Base-by-base conservation (phyloP, 768 basidiomycete genomes). In the Lepiota subincarnata region DNA sequence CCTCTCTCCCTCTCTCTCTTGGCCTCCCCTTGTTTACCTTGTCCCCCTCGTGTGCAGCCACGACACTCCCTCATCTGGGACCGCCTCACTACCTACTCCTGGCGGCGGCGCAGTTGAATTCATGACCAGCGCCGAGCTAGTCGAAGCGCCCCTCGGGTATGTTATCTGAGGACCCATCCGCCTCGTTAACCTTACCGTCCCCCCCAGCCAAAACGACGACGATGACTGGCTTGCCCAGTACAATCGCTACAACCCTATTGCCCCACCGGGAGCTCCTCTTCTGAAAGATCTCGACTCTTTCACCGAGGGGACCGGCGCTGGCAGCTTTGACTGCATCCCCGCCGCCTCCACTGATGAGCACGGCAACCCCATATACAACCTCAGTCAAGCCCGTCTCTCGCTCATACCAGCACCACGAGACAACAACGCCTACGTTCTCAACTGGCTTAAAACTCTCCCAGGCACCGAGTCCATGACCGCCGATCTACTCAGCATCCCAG, bases 241-340 rank as follows among this genome's bases (percentile, higher is more conserved):
- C 35, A 48, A 58, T n/a, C 57, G 50, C 47, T 64, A 67, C 34
- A 56, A 56, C 24, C 57, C 60, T 39, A 61, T 72, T 49, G 57
- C 64, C 50, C 60, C 68, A 34, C 74, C 78, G 14, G 70, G 64
- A 3, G 78, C 82, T 24, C 82, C 81, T 8, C 61, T 71, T 54
- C 60, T 83, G 60, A 81, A 78, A 65, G 82, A 83, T 61, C 62
- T 75, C 28, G 81, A 82, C 56, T 76, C 79, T 50, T 83, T 83
- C 69, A 80, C 79, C n/a, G 80, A 82, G 43, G 81, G 81, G 28
- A 79, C 77, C 7, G 74, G 71, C 13, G 64, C 68, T 53, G 80
- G 81, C 41, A 78, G 78, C 56, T 81, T 80, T 64, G 78, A 79
- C 57, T 77, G 72, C 48, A 61, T 73, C 37, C 65, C 74, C 51